These are phyloP conservation scores for Mycosphaerella sp. DNA, from an alignment of 2,329 filamentous ascomycete genomes.

Conservation along the genomic window DNA sequence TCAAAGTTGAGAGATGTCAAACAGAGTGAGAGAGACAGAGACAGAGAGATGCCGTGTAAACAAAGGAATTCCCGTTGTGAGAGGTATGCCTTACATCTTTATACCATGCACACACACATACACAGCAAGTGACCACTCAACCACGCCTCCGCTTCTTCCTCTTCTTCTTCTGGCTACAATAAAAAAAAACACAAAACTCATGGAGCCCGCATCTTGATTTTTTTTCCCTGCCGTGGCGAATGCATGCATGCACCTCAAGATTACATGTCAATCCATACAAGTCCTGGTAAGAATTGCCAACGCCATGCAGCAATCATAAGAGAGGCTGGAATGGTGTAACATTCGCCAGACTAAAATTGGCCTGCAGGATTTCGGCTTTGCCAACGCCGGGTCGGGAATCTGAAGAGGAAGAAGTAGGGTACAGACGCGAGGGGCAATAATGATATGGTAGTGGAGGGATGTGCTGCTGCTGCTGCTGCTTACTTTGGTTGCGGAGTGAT, in stretches of 20 bases:
- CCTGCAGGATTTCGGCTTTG: background rate
- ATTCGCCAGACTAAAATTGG: background rate
- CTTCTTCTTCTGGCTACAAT: no score
- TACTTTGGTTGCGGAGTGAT: background rate
- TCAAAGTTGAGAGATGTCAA: background rate
- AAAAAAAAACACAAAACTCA: background rate
- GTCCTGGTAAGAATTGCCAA: conserved; percentile 1
- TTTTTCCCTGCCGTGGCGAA: background rate
- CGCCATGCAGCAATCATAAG: conserved; percentile 1
- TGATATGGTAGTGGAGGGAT: background rate
- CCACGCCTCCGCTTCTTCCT: background rate
- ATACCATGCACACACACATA: background rate
- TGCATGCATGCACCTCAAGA: background rate
- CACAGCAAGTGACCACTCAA: background rate
- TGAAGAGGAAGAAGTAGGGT: background rate
- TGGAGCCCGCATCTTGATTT: background rate
- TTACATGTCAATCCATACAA: background rate
- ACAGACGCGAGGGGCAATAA: background rate
- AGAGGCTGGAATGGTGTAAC: background rate
- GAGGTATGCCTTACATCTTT: background rate
- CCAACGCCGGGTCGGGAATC: background rate
- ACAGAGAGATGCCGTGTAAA: background rate
- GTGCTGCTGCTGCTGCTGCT: background rate
- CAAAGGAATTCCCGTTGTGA: background rate
- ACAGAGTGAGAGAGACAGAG: background rate